Evolutionary conservation across 2,329 filamentous ascomycete species (phyloP), one percentile per base, ranked within the genome.

Genomic region (Elsinoe perseae): DNA sequence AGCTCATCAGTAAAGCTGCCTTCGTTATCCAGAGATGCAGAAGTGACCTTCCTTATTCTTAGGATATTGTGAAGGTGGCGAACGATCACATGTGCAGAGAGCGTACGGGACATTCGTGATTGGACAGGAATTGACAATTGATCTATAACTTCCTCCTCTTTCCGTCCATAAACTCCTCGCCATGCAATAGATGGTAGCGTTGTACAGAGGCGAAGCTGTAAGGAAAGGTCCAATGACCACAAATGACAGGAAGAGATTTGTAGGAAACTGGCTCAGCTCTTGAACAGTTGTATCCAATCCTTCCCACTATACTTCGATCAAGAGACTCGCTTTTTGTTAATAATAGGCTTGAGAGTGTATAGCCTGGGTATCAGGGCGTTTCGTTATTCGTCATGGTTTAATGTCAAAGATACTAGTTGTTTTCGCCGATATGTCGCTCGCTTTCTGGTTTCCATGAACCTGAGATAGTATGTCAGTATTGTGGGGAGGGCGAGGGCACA

Each of bases 391-490:
- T 54, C 21, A 30, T 54, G 52, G n/a, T 42, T 34, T 50, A 42
- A 25, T 42, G 16, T 28, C 23, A 43, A 56, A n/a, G 8, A 18
- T 20, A n/a, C 27, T 20, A 40, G 36, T 57, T 48, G 52, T 64
- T 56, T 57, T 68, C 67, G 63, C 85, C 85, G 63, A 89, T 86
- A 64, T 87, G 83, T 61, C 85, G 79, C 66, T 86, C 81, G 63
- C 71, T 79, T 66, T 87, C 84, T 21, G 86, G 85, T 69, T 89
- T 89, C 85, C 85, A 89, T 2, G 84, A 85, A 50, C 85, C 85
- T 89, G 64, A 32, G 6, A 27, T 54, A n/a, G 32, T 20, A 20
- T 25, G 21, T 54, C 28, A 58, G 18, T 50, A 50, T 12, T 23
- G 34, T 21, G 36, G 5, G 32, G 16, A 40, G 8, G 36, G 7